Conservation (phyloP, 179 eudicot genomes). For the Heliamphora pulchella region DNA sequence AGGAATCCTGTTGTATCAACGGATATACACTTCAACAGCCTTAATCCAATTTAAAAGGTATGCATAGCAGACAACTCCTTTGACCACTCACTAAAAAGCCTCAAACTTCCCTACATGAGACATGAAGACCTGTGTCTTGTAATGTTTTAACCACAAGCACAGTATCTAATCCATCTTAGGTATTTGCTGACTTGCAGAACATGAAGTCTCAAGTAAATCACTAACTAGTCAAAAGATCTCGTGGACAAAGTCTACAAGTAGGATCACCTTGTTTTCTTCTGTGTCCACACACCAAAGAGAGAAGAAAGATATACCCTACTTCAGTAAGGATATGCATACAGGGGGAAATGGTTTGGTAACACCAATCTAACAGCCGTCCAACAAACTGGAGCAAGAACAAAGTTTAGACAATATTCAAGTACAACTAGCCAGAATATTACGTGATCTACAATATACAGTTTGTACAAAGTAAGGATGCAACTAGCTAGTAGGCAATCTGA, state of each 20-base stretch:
- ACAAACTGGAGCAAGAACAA: not conserved
- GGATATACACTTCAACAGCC: not conserved
- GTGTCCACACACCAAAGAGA: not conserved
- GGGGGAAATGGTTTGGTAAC: too few species aligned
- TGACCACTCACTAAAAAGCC: not conserved
- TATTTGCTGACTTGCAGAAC: not conserved
- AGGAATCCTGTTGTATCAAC: not conserved
- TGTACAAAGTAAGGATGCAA: not conserved
- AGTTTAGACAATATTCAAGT: not conserved
- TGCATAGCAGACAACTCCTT: not conserved
- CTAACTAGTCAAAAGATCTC: conserved; percentile 1
- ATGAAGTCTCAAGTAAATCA: too few species aligned
- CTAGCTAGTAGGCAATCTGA: not conserved
- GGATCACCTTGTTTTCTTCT: not conserved
- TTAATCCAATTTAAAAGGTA: not conserved
- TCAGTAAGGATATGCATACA: too few species aligned
- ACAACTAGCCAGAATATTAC: not conserved
- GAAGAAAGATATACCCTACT: too few species aligned
- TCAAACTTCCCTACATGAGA: not conserved
- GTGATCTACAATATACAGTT: not conserved
- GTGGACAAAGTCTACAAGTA: not conserved
- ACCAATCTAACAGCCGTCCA: not conserved
- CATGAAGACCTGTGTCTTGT: not conserved
- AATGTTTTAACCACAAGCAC: not conserved
- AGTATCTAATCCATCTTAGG: not conserved